phyloP scores from a whole-genome alignment of 495 filamentous ascomycete genomes.

The Hypoxylon fragiforme region DNA sequence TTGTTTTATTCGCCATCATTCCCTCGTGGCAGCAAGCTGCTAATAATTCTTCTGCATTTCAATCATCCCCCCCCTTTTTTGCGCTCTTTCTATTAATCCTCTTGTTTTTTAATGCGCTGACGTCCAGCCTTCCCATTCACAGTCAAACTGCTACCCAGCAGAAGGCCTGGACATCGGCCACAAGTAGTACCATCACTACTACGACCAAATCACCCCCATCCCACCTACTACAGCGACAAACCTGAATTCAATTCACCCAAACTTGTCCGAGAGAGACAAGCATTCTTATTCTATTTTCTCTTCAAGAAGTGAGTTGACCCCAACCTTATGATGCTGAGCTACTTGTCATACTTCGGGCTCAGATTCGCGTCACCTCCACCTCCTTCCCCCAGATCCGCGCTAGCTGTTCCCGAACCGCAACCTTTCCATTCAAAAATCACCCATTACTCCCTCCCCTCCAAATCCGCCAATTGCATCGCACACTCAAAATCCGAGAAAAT shows the following conservation, averaged over 20 bases:
- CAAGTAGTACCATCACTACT: slow-evolving; percentile 26
- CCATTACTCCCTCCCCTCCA: slow-evolving; percentile 9
- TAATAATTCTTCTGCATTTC: slow-evolving; percentile 32
- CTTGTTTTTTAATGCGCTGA: slow-evolving; percentile 38
- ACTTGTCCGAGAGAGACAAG: slow-evolving; percentile 33
- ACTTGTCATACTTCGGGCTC: slow-evolving; percentile 28
- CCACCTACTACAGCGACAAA: slow-evolving; percentile 7
- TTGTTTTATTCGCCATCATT: slow-evolving; percentile 34
- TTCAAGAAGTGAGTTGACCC: slow-evolving; percentile 32
- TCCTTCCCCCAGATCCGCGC: slow-evolving; percentile 33
- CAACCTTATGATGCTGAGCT: slow-evolving; percentile 19
- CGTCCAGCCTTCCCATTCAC: slow-evolving; percentile 34
- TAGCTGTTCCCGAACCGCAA: slow-evolving; percentile 29
- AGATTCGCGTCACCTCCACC: slow-evolving; percentile 36
- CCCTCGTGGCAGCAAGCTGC: slow-evolving; percentile 39
- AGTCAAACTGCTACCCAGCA: slow-evolving; percentile 47
- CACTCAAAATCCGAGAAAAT: slow-evolving; percentile 5
- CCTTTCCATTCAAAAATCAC: slow-evolving; percentile 24
- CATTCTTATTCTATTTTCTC: slow-evolving; percentile 23
- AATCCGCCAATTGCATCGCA: slow-evolving; percentile 27
- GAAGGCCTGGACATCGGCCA: slow-evolving; percentile 45
- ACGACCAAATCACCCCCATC: not conserved
- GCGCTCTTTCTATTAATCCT: slow-evolving; percentile 37
- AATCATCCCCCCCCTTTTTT: slow-evolving; percentile 23
- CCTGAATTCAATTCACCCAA: slow-evolving; percentile 6